These are phyloP conservation scores for Uncinocarpus reesii DNA, from an alignment of 2,329 filamentous ascomycete species.

Conservation along the genomic window DNA sequence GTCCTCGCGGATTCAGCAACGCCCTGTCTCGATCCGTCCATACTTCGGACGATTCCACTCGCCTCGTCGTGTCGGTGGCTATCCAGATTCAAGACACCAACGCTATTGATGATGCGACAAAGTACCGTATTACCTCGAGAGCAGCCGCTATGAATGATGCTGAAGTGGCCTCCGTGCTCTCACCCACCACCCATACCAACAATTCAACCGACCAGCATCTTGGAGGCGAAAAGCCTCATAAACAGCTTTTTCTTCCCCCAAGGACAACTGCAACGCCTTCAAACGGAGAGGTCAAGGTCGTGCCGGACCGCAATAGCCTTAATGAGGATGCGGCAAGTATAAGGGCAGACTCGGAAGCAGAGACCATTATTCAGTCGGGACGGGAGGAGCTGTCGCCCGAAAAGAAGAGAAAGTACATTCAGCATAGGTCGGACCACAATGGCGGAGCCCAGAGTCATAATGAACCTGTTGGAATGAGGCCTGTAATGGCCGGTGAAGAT, in stretches of 20 bases:
- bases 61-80: slow-evolving; percentile 13
- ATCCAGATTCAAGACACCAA: slow-evolving; percentile 24
- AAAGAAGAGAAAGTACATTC: slow-evolving; percentile 36
- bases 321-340: slow-evolving; percentile 28
- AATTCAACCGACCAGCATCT: slow-evolving; percentile 2
- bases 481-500: slow-evolving; percentile 20
- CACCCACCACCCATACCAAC: slow-evolving; percentile 9
- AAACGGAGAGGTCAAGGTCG: slow-evolving; percentile 2
- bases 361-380: slow-evolving; percentile 41
- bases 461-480: slow-evolving; percentile 10
- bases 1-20: neutral
- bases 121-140: slow-evolving; percentile 31
- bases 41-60: slow-evolving; percentile 8
- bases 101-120: slow-evolving; percentile 38
- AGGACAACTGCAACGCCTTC: neutral
- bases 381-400: slow-evolving; percentile 38
- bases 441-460: slow-evolving; percentile 23
- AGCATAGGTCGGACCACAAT: slow-evolving; percentile 21
- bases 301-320: slow-evolving; percentile 7
- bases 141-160: slow-evolving; percentile 42
- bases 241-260: slow-evolving; percentile 6
- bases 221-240: slow-evolving; percentile 5
- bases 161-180: slow-evolving; percentile 28
- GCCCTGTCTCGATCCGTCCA: slow-evolving; percentile 4
- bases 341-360: slow-evolving; percentile 40